Evolutionary conservation across 2,329 filamentous ascomycete species (phyloP), one percentile per base, ranked within the genome.

Genomic region (Cryphonectria carpinicola): DNA sequence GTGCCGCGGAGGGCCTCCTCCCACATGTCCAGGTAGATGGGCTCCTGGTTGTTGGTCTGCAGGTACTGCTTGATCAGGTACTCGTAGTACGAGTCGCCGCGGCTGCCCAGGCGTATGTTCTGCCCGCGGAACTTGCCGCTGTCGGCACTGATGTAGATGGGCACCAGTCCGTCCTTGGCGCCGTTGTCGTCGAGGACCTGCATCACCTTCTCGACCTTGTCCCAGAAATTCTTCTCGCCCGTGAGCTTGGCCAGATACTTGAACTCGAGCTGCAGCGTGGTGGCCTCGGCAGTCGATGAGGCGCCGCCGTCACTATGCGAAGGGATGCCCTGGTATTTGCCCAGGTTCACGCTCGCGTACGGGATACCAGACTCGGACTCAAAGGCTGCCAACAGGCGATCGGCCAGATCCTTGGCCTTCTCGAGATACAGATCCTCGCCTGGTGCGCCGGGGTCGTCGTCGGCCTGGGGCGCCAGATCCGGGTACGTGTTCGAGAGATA

Each of bases 61-160:
- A 98, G 86, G 79, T 97, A 98, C 80, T 99, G 96, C 83, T 99
- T 99, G 84, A 98, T 97, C 66, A 99, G 89, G 80, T 99, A 99
- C 82, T 99, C 94, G 82, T 99, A 99, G 82, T 98, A 99, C 64
- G 95, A 98, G 83, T 99, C 96, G 62, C 96, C 96, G 72, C 96
- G 89, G 79, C 94, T 98, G 54, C 96, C 96, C 32, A 98, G 86
- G 25, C 96, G 92, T 77, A 99, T 95, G 78, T 98, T 97, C 28
- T 89, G 82, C 28, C 93, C 94, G 66, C 89, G 87, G 82, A 98
- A 99, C 67, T 89, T 83, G 70, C 96, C 96, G 17, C 84, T 89
- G 39, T 90, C 88, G 4, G 96, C 89, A 79, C 94, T 90, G 75
- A 99, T 92, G 81, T 92, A 98, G 77, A 98, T 98, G 46, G 95